phyloP scores from a whole-genome alignment of 1,284 basidiomycete genomes.

The Ganoderma sp. region DNA sequence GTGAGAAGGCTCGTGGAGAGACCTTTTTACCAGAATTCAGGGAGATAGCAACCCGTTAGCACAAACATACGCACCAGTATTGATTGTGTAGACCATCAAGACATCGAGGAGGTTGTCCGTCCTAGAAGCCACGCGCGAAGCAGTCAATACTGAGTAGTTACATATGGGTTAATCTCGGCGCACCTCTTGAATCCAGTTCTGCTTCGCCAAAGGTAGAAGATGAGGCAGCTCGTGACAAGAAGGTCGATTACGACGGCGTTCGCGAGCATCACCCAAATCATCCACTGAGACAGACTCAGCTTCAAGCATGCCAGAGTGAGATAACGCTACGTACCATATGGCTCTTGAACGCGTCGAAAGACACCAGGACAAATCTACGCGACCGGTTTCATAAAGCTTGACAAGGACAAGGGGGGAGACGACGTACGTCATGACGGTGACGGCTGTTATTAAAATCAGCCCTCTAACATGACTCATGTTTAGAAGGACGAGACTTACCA shows the following conservation, averaged over 20 bases:
- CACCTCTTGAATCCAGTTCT: conserved; percentile 16
- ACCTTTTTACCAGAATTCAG: neutral
- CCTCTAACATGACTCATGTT: neutral
- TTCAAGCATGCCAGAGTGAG: neutral
- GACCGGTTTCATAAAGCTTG: neutral
- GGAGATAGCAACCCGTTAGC: neutral
- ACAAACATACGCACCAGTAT: conserved; percentile 10
- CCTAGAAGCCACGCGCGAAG: neutral
- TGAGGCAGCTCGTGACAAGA: neutral
- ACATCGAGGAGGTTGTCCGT: conserved; percentile 12
- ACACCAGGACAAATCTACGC: conserved; percentile 1
- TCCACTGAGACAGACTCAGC: conserved; percentile 5
- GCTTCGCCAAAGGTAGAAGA: conserved; percentile 9
- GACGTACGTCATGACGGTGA: conserved; percentile 4
- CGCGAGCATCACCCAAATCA: conserved; percentile 3
- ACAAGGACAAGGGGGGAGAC: neutral
- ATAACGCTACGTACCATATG: neutral
- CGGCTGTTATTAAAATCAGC: neutral
- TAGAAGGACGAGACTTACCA: neutral
- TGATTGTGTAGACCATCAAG: conserved; percentile 18
- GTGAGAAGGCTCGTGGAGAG: conserved; percentile 10
- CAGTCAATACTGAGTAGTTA: neutral
- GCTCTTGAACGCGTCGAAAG: conserved; percentile 1
- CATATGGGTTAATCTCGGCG: neutral
- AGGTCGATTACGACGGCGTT: conserved; percentile 9